These are phyloP conservation scores for Elaeis oleifera DNA, from an alignment of 202 grass and related monocot genomes.

Conservation along the genomic window DNA sequence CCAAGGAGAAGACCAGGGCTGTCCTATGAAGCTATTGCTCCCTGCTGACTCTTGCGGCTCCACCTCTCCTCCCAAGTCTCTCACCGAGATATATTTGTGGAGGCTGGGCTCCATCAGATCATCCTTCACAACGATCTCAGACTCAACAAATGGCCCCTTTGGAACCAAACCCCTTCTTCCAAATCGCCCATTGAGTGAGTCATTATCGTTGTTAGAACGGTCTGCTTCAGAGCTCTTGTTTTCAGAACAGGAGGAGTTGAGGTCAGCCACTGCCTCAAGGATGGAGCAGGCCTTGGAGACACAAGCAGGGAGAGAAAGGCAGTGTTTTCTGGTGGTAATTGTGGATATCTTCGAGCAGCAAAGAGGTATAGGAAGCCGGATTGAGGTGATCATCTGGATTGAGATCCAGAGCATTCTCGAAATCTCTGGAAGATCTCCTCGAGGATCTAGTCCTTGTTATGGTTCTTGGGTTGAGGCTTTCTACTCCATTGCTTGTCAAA, in stretches of 20 bases:
- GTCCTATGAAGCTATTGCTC: slow-evolving; percentile 78
- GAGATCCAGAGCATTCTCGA: neutral
- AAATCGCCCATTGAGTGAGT: slow-evolving; percentile 32
- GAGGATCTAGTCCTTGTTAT: slow-evolving; percentile 3
- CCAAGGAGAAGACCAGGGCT: slow-evolving; percentile 60
- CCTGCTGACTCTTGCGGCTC: slow-evolving; percentile 84
- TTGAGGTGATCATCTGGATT: slow-evolving; percentile 13
- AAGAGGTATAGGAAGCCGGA: slow-evolving; percentile 57
- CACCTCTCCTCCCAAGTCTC: slow-evolving; percentile 43
- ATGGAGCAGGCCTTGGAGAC: slow-evolving; percentile 21
- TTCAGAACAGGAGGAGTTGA: slow-evolving; percentile 8
- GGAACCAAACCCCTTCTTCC: slow-evolving; percentile 1
- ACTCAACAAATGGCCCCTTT: slow-evolving; percentile 34
- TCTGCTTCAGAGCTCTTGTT: slow-evolving; percentile 35
- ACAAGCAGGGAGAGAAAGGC: slow-evolving; percentile 8
- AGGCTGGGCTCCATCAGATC: slow-evolving; percentile 77
- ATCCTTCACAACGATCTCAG: slow-evolving; percentile 60
- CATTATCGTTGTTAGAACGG: slow-evolving; percentile 34
- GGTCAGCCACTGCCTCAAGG: slow-evolving; percentile 19
- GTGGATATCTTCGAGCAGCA: slow-evolving; percentile 84
- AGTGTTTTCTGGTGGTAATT: slow-evolving; percentile 36
- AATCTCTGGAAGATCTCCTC: slow-evolving; percentile 17
- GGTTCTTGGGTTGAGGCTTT: slow-evolving; percentile 16
- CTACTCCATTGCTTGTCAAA: slow-evolving; percentile 28
- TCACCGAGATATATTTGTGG: slow-evolving; percentile 83